Conservation (phyloP, 208 protist genomes). For the Tritrichomonas musculus region DNA sequence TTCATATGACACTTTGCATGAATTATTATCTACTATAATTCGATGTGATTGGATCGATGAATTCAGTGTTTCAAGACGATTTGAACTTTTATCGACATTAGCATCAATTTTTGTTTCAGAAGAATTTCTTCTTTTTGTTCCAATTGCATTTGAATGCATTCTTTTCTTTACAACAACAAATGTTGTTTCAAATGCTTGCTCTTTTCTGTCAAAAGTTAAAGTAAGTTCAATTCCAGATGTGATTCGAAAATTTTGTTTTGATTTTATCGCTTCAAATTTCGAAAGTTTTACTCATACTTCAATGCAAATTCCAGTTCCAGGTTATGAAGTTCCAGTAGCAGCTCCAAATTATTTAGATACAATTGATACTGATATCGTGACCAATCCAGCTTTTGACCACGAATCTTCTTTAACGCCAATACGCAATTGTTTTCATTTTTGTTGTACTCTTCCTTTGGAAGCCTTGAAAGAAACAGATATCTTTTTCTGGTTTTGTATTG, state of each 20-base stretch:
- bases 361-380: conserved; percentile 11
- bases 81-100: not conserved
- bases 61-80: not conserved
- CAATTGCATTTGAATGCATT: conserved; percentile 16
- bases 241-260: not conserved
- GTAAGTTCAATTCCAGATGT: not conserved
- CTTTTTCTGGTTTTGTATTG: not conserved
- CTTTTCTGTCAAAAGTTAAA: not conserved
- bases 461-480: not conserved
- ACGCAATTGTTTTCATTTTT: not conserved
- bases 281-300: not conserved
- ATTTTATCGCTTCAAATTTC: not conserved
- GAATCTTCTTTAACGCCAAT: not conserved
- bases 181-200: not conserved
- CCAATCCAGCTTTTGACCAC: conserved; percentile 1
- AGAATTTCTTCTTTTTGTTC: not conserved
- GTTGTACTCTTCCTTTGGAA: not conserved
- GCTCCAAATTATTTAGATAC: not conserved
- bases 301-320: not conserved
- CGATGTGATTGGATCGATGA: not conserved
- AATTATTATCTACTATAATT: not conserved
- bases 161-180: not conserved
- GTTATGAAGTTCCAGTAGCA: not conserved
- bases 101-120: not conserved
- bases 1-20: not conserved